Evolutionary conservation across 2,329 filamentous ascomycete genomes (phyloP).

Genomic region (Phoma herbarum): DNA sequence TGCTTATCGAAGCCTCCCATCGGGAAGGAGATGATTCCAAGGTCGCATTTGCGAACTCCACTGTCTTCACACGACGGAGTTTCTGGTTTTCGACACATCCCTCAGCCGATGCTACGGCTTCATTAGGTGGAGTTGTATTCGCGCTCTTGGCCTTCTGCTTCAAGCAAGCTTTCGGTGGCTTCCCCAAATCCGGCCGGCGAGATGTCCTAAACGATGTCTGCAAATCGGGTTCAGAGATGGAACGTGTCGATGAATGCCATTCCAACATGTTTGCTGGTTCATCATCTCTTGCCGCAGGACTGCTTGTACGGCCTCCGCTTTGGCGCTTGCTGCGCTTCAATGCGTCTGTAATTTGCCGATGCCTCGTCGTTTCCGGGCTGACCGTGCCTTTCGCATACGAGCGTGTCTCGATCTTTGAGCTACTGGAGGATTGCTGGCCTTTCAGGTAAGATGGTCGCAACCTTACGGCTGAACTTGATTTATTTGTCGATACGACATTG

Average conservation of each 20-base stretch:
- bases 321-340: neutral
- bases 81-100: neutral
- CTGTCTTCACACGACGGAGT: constrained; percentile 42
- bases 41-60: constrained; percentile 38
- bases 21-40: neutral
- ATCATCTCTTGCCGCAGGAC: neutral
- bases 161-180: constrained; percentile 40
- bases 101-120: neutral
- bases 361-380: constrained; percentile 3
- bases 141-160: constrained; percentile 39
- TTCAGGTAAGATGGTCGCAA: neutral
- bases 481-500: neutral
- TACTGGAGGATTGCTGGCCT: constrained; percentile 24
- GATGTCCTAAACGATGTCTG: constrained; percentile 2
- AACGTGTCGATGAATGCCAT: constrained; percentile 4
- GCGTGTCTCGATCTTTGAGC: constrained; percentile 12
- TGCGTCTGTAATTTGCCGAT: neutral
- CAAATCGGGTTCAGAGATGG: constrained; percentile 18
- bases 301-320: neutral
- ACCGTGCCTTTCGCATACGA: constrained; percentile 21
- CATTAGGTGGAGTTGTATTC: constrained; percentile 27
- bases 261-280: neutral
- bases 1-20: neutral
- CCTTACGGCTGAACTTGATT: neutral
- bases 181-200: constrained; percentile 1